These are phyloP conservation scores for Talaromyces sp. DNA, from an alignment of 2,329 filamentous ascomycete species.

Conservation along the genomic window DNA sequence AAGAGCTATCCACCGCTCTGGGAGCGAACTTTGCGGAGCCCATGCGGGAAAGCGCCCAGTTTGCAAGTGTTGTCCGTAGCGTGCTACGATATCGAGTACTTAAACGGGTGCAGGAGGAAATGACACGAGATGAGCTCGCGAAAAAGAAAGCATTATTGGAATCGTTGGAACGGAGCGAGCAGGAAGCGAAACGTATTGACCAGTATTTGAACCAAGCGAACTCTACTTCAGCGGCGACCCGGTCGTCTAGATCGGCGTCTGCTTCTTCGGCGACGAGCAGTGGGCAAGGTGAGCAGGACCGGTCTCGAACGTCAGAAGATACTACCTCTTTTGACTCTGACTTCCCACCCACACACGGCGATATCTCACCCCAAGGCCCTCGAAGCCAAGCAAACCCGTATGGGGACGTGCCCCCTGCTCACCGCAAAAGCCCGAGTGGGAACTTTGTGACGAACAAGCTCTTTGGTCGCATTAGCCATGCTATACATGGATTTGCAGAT, in stretches of 20 bases:
- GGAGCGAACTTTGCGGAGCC: conserved; percentile 94
- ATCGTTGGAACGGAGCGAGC: conserved; percentile 86
- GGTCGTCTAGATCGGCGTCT: conserved; percentile 63
- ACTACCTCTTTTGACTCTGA: conserved; percentile 92
- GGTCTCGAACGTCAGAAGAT: conserved; percentile 63
- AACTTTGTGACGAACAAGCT: conserved; percentile 89
- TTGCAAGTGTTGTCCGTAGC: conserved; percentile 84
- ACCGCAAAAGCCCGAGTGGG: conserved; percentile 78
- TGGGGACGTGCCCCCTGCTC: conserved; percentile 42
- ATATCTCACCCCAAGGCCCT: conserved; percentile 59
- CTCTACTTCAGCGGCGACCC: conserved; percentile 35
- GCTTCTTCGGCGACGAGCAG: conserved; percentile 46
- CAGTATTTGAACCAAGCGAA: conserved; percentile 70
- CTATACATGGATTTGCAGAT: conserved; percentile 92
- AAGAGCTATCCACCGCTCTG: conserved; percentile 81
- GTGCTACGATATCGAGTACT: conserved; percentile 85
- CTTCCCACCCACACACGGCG: conserved; percentile 83
- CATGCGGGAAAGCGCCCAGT: conserved; percentile 96
- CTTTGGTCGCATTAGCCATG: conserved; percentile 91
- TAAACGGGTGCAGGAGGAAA: conserved; percentile 94
- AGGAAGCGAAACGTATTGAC: conserved; percentile 87
- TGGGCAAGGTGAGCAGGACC: conserved; percentile 35
- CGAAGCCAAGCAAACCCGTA: conserved; percentile 64
- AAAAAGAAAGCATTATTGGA: conserved; percentile 81
- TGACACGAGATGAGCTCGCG: conserved; percentile 86